phyloP scores from a whole-genome alignment of 805 yeast genomes.

The Yarrowia deformans region DNA sequence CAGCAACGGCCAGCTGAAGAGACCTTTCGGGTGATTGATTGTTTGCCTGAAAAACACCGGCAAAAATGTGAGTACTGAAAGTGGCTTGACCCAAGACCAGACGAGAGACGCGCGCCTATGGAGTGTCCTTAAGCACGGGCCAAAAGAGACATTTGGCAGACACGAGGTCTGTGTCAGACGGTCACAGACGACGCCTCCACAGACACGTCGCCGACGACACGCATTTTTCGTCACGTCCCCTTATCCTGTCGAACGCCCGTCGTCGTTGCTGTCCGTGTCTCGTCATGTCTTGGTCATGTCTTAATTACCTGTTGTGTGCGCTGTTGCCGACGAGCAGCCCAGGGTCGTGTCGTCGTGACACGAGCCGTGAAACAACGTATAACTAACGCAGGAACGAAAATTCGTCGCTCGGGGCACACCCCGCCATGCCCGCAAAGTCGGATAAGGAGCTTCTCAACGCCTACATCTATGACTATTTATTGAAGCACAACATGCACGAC shows the following conservation, averaged over 20 bases:
- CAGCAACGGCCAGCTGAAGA: conserved; percentile 35
- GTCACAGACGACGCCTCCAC: background rate
- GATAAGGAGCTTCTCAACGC: conserved; percentile 62
- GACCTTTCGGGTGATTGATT: conserved; percentile 38
- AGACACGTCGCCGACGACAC: conserved; percentile 13
- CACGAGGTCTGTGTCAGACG: background rate
- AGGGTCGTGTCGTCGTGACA: no score
- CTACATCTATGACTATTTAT: conserved; percentile 82
- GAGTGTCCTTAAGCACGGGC: conserved; percentile 1
- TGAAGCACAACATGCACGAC: conserved; percentile 72
- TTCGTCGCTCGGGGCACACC: conserved; percentile 39
- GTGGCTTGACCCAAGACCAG: conserved; percentile 7
- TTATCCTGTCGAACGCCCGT: background rate
- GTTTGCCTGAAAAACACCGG: conserved; percentile 28
- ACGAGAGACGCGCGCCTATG: conserved; percentile 2
- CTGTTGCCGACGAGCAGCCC: background rate
- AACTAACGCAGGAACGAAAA: conserved; percentile 38
- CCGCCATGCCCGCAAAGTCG: conserved; percentile 41
- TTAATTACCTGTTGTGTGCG: conserved; percentile 3
- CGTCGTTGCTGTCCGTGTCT: background rate
- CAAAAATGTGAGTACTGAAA: conserved; percentile 33
- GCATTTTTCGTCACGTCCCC: no score
- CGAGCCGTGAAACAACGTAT: no score
- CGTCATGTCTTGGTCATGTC: conserved; percentile 1
- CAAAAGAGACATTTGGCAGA: background rate